A percentile compares a stretch with the other conserved stretches of the same genome.
Evolutionary conservation across 2,329 filamentous ascomycete species (phyloP).

Genomic region (Fusarium neocosmosporiellum): DNA sequence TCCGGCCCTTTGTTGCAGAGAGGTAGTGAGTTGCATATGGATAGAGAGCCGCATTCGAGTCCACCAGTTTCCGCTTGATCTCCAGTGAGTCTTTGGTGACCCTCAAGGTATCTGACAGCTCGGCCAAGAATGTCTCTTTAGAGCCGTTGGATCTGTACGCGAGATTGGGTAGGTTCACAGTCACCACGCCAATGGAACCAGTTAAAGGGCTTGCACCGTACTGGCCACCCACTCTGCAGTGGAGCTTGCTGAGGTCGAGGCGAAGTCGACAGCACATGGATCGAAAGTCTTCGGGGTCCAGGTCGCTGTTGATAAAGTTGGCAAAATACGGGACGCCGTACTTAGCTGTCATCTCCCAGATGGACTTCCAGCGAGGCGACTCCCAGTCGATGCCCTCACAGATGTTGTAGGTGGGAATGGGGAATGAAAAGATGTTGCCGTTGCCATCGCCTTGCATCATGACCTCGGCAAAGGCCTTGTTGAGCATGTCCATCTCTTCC

Average conservation of each 20-base stretch:
- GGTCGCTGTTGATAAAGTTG: slow-evolving; percentile 41
- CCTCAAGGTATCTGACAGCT: slow-evolving; percentile 11
- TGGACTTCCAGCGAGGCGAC: slow-evolving; percentile 35
- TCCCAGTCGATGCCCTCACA: slow-evolving; percentile 40
- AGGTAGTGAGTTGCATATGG: slow-evolving; percentile 39
- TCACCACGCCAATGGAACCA: slow-evolving; percentile 37
- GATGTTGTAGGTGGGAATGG: slow-evolving; percentile 39
- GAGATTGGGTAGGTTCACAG: slow-evolving; percentile 36
- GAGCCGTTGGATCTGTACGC: slow-evolving; percentile 28
- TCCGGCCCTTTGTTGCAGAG: slow-evolving; percentile 32
- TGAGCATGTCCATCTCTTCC: slow-evolving; percentile 41
- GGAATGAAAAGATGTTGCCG: slow-evolving; percentile 40
- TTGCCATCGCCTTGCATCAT: slow-evolving; percentile 42
- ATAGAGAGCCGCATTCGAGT: slow-evolving; percentile 28
- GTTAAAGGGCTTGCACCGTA: slow-evolving; percentile 39
- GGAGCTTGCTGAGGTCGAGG: slow-evolving; percentile 38
- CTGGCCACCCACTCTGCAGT: slow-evolving; percentile 37
- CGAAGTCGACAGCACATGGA: slow-evolving; percentile 41
- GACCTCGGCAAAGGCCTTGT: slow-evolving; percentile 40
- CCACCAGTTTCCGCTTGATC: slow-evolving; percentile 34
- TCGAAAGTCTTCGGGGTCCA: slow-evolving; percentile 39
- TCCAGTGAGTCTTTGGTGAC: slow-evolving; percentile 39
- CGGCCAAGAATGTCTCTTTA: slow-evolving; percentile 18
- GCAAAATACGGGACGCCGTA: slow-evolving; percentile 42
- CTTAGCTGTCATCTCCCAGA: slow-evolving; percentile 43